Percentiles rank a stretch among this genome's conserved stretches.
These are phyloP conservation scores for Ustilago cynodontis DNA, from an alignment of 1,284 basidiomycete genomes.

Conservation along the genomic window DNA sequence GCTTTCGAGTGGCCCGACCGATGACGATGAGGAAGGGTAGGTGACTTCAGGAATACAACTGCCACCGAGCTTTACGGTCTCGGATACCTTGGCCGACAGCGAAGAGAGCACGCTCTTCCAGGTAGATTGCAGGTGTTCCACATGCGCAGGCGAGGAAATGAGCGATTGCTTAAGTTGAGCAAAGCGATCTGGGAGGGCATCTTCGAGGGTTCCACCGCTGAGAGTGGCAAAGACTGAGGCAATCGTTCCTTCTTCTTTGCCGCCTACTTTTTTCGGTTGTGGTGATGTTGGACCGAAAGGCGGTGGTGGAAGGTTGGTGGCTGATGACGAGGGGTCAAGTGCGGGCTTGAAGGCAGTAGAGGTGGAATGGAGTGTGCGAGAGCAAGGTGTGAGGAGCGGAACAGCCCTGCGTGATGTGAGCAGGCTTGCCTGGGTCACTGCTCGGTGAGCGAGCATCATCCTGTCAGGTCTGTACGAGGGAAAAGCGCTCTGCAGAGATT, in stretches of 20 bases:
- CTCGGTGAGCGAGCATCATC: conserved; percentile 6
- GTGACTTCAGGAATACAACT: conserved; percentile 41
- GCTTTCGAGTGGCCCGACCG: conserved; percentile 10
- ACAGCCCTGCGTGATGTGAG: not conserved
- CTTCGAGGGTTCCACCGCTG: conserved; percentile 48
- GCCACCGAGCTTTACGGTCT: conserved; percentile 28
- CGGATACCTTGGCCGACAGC: conserved; percentile 24
- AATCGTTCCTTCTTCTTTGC: conserved; percentile 55
- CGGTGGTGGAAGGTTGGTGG: conserved; percentile 6
- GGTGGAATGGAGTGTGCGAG: conserved; percentile 5
- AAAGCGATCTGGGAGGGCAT: conserved; percentile 55
- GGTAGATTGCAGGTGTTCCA: conserved; percentile 29
- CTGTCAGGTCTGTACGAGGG: not conserved
- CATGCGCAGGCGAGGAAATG: conserved; percentile 29
- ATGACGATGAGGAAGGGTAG: conserved; percentile 19
- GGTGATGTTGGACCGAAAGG: not conserved
- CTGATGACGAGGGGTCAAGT: conserved; percentile 11
- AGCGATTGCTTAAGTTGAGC: conserved; percentile 45
- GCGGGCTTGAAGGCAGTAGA: not conserved
- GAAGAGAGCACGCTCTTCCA: conserved; percentile 44
- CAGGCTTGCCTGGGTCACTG: conserved; percentile 7
- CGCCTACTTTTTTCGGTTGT: conserved; percentile 3
- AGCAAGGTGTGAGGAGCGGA: not conserved
- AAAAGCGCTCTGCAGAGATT: not conserved
- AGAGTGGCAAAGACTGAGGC: conserved; percentile 59